A percentile compares a stretch with the other conserved stretches of the same genome.
phyloP scores from a whole-genome alignment of 306 rosid genomes.

The Comarum palustre region DNA sequence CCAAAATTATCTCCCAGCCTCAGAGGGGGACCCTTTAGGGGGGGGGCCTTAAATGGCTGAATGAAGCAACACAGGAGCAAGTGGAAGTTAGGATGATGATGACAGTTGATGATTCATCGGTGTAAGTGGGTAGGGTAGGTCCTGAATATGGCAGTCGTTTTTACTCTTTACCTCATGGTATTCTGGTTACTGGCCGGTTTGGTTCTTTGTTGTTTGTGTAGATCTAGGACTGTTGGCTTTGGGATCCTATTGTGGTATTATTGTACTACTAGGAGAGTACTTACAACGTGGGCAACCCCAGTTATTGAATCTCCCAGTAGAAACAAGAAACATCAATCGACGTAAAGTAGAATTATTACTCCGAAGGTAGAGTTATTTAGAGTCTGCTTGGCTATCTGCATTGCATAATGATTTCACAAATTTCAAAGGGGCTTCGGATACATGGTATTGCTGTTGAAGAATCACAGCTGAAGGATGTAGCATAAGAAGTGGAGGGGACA shows the following conservation, averaged over 20 bases:
- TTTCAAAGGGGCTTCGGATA: no score
- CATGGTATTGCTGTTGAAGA: no score
- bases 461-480: no score
- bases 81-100: background rate
- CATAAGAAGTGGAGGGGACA: no score
- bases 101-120: background rate
- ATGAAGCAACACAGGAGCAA: background rate
- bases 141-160: background rate
- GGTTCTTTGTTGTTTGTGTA: background rate
- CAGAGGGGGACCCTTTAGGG: background rate
- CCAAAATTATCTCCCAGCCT: background rate
- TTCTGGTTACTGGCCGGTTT: background rate
- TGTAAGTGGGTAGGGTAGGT: background rate
- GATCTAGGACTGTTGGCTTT: background rate
- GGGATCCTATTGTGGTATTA: background rate
- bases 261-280: background rate
- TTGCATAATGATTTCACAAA: no score
- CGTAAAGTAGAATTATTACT: background rate
- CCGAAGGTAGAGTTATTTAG: no score
- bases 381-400: no score
- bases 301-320: background rate
- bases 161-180: background rate
- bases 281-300: background rate
- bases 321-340: background rate
- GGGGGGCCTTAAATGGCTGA: background rate